These are phyloP conservation scores for Naematelia aurantialba DNA, from an alignment of 768 basidiomycete species.

Conservation along the genomic window DNA sequence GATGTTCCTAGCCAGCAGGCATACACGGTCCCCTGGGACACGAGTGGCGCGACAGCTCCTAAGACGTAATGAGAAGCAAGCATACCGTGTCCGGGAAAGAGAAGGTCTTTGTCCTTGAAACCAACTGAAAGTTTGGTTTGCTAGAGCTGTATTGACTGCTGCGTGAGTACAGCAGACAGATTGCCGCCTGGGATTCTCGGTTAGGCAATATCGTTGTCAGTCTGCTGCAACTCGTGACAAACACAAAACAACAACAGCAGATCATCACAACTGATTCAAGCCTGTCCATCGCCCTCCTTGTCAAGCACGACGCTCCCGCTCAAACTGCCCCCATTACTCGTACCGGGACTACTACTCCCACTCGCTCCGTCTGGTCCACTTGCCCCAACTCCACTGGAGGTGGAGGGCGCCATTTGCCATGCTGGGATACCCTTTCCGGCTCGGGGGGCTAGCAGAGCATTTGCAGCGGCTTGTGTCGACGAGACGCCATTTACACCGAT, in stretches of 20 bases:
- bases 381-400: slow-evolving; percentile 4
- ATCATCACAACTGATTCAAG: background rate
- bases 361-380: slow-evolving; percentile 3
- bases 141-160: too few relatives aligned
- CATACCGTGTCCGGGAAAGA: too few relatives aligned
- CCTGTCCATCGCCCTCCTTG: background rate
- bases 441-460: slow-evolving; percentile 35
- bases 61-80: too few relatives aligned
- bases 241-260: background rate
- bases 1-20: too few relatives aligned
- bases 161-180: too few relatives aligned
- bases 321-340: background rate
- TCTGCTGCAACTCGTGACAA: too few relatives aligned
- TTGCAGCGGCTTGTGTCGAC: slow-evolving; percentile 37
- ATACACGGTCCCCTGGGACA: too few relatives aligned
- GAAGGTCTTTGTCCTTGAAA: too few relatives aligned
- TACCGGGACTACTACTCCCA: background rate
- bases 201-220: too few relatives aligned
- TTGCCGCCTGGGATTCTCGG: too few relatives aligned
- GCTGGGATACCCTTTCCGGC: slow-evolving; percentile 62
- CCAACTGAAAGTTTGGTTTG: too few relatives aligned
- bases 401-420: slow-evolving; percentile 67
- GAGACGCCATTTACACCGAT: slow-evolving; percentile 10
- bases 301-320: background rate
- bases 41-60: too few relatives aligned